These are phyloP conservation scores for Daldinia concentrica DNA, from an alignment of 495 filamentous ascomycete genomes.

Conservation along the genomic window DNA sequence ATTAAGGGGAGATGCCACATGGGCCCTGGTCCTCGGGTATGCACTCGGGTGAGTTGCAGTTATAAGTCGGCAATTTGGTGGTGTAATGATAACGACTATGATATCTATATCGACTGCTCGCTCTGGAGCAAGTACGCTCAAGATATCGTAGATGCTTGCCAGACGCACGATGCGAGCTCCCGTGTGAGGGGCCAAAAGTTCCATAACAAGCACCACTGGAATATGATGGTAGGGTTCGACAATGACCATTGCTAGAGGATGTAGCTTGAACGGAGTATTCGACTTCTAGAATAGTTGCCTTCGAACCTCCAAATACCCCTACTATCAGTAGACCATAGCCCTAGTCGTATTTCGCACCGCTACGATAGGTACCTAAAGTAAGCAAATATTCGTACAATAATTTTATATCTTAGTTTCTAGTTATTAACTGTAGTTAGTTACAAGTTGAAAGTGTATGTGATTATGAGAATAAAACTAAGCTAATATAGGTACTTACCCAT, in stretches of 20 bases:
- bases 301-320: neutral
- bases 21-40: slow-evolving; percentile 38
- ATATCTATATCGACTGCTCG: slow-evolving; percentile 21
- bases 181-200: slow-evolving; percentile 22
- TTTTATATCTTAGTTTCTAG: no score
- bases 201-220: neutral
- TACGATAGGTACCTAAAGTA: neutral
- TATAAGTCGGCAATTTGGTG: slow-evolving; percentile 41
- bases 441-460: no score
- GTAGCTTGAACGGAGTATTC: neutral
- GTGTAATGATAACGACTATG: slow-evolving; percentile 44
- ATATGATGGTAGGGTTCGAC: slow-evolving; percentile 12
- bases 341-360: no score
- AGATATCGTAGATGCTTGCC: slow-evolving; percentile 15
- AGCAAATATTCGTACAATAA: no score
- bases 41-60: slow-evolving; percentile 42
- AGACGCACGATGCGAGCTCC: neutral
- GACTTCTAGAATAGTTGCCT: neutral
- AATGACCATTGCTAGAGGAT: neutral
- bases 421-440: no score
- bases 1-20: slow-evolving; percentile 21
- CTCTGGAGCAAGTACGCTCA: slow-evolving; percentile 21
- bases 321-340: neutral
- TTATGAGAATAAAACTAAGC: no score
- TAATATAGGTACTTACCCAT: no score